Evolutionary conservation across 352 stramenopile species (phyloP), one percentile per base, ranked within the genome.

Genomic region (Phytophthora sansomeana): DNA sequence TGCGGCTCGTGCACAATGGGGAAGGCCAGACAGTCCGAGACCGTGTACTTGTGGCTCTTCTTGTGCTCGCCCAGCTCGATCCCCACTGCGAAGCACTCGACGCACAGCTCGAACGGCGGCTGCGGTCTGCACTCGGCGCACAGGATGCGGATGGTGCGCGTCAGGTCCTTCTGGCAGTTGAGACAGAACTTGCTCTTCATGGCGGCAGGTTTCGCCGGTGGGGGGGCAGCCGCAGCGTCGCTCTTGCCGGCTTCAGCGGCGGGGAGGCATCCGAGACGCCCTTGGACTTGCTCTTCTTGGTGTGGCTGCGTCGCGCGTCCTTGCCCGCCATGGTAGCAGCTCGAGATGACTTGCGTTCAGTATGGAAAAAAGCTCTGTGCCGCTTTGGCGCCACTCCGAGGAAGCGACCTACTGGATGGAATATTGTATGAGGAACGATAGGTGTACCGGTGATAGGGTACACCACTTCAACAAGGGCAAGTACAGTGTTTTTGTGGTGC

Each of bases 21-120:
- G 66, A 90, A 96, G 39, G 86, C 78, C 56, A 94, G 70, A 54
- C 85, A 95, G 68, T 96, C 88, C 35, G 88, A 94, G 30, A 96
- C 82, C 19, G 67, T 85, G 78, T 96, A 96, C 58, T 56, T 65
- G 66, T 96, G 88, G 47, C 58, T 84, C 71, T 93, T 93, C 67
- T 92, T 91, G 72, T 96, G 88, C 55, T 76, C 79, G 30, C 83
- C 82, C 58, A 93, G 72, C 71, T 96, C 87, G 7, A 78, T 79
- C 13, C 90, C 86, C 29, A 93, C 85, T 28, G 86, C 85, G 52
- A 99, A 98, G 72, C 97, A 99, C 69, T 99, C 95, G 67, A 98
- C 81, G 69, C 97, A 99, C 3, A 99, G 76, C 69, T 93, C 88
- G 24, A 89, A 67, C n/a, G 74, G 77, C 35, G 78, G 72, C 56